A percentile compares a stretch with the other conserved stretches of the same genome.
Evolutionary conservation across 768 basidiomycete genomes (phyloP).

Genomic region (Hydnomerulius pinastri): DNA sequence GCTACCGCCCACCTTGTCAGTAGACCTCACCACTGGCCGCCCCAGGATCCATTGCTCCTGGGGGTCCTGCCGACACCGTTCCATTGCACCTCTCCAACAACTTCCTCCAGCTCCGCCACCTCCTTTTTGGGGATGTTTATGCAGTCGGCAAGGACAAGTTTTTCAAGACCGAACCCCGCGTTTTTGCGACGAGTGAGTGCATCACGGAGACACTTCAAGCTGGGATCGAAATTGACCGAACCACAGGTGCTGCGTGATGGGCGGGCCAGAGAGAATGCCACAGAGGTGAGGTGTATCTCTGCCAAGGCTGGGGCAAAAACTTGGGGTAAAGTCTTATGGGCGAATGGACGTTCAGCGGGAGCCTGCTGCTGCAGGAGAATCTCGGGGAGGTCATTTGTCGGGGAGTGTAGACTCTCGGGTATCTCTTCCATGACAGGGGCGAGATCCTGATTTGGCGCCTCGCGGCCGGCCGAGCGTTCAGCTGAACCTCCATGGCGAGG

Average conservation of each 20-base stretch:
- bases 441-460: too few relatives aligned
- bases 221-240: neutral
- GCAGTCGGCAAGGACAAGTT: neutral
- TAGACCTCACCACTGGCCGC: too few relatives aligned
- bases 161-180: neutral
- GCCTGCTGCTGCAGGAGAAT: too few relatives aligned
- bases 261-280: neutral
- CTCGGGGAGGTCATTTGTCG: too few relatives aligned
- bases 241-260: neutral
- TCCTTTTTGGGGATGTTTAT: neutral
- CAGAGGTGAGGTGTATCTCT: neutral
- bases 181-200: neutral
- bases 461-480: too few relatives aligned
- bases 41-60: too few relatives aligned
- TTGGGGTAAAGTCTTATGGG: too few relatives aligned
- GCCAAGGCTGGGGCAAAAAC: neutral
- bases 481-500: too few relatives aligned
- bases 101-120: neutral
- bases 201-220: neutral
- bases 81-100: neutral
- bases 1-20: too few relatives aligned
- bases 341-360: too few relatives aligned
- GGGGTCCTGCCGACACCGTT: neutral
- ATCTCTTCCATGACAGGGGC: too few relatives aligned
- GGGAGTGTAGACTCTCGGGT: too few relatives aligned